Percentiles rank a stretch among this genome's conserved stretches.
These are phyloP conservation scores for Capsicum baccatum DNA, from an alignment of 257 asterid species.

Conservation along the genomic window DNA sequence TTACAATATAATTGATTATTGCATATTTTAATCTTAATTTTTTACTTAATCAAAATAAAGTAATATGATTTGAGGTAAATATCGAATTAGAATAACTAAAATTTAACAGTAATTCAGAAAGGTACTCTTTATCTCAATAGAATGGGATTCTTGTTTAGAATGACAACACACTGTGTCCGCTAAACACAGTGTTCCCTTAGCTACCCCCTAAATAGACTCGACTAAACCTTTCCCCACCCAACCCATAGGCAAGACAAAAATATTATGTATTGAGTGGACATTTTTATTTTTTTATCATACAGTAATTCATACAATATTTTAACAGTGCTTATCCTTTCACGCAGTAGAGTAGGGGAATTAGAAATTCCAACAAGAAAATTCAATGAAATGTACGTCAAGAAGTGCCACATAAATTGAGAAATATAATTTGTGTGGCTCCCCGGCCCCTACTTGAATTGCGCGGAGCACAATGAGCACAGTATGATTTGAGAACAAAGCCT, in stretches of 20 bases:
- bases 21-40: not conserved
- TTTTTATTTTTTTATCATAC: not conserved
- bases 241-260: no score
- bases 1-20: not conserved
- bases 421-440: no score
- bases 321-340: not conserved
- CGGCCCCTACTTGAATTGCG: no score
- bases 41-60: not conserved
- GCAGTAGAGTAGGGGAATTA: no score
- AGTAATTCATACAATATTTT: no score
- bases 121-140: not conserved
- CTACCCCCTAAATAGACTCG: not conserved
- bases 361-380: no score
- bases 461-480: not conserved
- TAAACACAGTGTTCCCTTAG: constrained; percentile 21
- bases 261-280: not conserved
- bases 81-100: not conserved
- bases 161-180: constrained; percentile 56
- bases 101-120: not conserved
- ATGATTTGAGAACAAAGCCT: no score
- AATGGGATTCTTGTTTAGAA: constrained; percentile 37
- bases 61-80: not conserved
- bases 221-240: not conserved
- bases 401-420: no score
- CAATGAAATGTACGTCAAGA: no score